phyloP scores from a whole-genome alignment of 2,329 filamentous ascomycete species.

The Xylariaceae sp. region DNA sequence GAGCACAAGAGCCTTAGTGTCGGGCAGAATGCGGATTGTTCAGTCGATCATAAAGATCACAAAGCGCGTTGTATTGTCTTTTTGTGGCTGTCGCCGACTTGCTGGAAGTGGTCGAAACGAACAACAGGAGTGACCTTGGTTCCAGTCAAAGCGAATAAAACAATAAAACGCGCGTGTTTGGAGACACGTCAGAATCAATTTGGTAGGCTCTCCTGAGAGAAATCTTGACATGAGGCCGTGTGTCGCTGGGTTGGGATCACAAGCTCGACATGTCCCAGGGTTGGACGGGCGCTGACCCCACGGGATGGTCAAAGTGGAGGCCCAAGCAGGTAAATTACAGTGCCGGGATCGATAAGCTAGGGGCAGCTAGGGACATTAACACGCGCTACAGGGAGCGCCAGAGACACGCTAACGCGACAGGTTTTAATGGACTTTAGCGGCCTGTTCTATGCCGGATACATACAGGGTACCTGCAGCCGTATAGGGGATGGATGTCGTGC shows the following conservation, averaged over 20 bases:
- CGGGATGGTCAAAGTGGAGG: not conserved
- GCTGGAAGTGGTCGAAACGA: constrained; percentile 11
- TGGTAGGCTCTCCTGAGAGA: not conserved
- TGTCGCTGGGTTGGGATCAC: not conserved
- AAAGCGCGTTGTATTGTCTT: constrained; percentile 27
- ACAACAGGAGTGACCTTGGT: not conserved
- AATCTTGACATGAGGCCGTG: not conserved
- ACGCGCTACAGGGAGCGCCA: too few relatives aligned
- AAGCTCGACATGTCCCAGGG: not conserved
- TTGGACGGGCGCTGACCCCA: not conserved
- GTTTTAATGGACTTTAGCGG: too few relatives aligned
- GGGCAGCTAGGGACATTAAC: too few relatives aligned
- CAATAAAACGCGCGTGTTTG: too few relatives aligned
- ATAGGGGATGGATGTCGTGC: too few relatives aligned
- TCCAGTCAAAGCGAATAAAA: not conserved
- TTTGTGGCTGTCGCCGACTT: constrained; percentile 7
- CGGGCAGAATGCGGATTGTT: constrained; percentile 25
- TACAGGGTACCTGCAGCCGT: too few relatives aligned
- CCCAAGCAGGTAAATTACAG: too few relatives aligned
- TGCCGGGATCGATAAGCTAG: too few relatives aligned
- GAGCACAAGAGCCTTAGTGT: constrained; percentile 21
- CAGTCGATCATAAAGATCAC: constrained; percentile 21
- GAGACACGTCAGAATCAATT: not conserved
- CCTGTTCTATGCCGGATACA: too few relatives aligned
- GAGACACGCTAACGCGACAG: too few relatives aligned